Base-by-base conservation (phyloP, 208 protist species). In the Wallacemonas rigidus region DNA sequence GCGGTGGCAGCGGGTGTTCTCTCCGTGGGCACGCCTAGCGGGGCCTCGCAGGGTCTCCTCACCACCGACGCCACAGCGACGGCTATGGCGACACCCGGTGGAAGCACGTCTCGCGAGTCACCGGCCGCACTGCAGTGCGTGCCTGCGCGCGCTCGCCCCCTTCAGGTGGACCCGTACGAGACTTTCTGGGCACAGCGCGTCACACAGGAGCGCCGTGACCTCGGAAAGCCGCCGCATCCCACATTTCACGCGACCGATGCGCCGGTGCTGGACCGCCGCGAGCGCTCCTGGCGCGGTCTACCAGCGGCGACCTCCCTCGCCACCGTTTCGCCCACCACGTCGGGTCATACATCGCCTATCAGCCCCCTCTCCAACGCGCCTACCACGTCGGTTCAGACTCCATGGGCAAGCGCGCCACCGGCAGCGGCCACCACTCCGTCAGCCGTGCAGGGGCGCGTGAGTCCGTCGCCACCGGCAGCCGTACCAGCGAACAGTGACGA, bases 1-100 rank as follows among this genome's bases (percentile, higher is more conserved):
- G 69, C 76, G 38, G 76, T 87, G 39, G 73, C 87, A 11, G 81
- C 79, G 15, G 86, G 86, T 1, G 61, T 91, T 1, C 43, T 91
- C 5, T 89, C 83, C 1, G 8, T 91, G 15, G 48, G 71, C 43
- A 61, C 17, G 36, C 48, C 57, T 26, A 1, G 26, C 26, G 26
- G 26, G 26, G 26, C 26, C 26, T 26, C 26, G 26, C 26, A 26
- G 26, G 26, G 26, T 26, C 26, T 26, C 26, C 26, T 26, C 26
- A 26, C 26, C 26, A 26, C 26, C 26, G 26, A 26, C 26, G 26
- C 26, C 26, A 26, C 26, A 26, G 26, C 26, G 26, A 26, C 26
- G 26, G 26, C 26, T 26, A 26, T 26, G 26, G 26, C 26, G 26
- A 26, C 26, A 26, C 26, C 26, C 26, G 26, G 26, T 26, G 26